A percentile compares a stretch with the other conserved stretches of the same genome.
Evolutionary conservation across 768 basidiomycete genomes (phyloP).

Genomic region (Mrakia blollopis): DNA sequence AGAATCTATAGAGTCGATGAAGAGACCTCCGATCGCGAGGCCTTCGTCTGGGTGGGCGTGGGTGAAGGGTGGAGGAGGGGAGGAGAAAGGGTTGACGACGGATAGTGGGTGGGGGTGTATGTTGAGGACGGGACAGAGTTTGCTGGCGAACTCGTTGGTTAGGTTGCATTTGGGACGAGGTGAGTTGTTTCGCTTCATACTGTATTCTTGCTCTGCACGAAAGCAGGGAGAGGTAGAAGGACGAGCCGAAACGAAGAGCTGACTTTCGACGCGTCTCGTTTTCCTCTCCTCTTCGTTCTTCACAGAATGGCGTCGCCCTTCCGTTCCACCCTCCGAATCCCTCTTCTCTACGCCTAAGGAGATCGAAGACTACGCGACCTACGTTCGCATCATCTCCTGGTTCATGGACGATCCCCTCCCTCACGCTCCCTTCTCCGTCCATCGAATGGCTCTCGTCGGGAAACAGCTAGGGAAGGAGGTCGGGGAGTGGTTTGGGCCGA

Average conservation of each 20-base stretch:
- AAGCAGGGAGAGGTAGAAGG: too few relatives aligned
- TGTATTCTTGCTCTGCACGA: too few relatives aligned
- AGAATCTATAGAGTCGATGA: slow-evolving; percentile 25
- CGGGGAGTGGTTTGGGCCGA: slow-evolving; percentile 97
- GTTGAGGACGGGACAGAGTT: slow-evolving; percentile 77
- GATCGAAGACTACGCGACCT: slow-evolving; percentile 62
- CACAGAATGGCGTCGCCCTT: slow-evolving; percentile 77
- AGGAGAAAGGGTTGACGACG: slow-evolving; percentile 74
- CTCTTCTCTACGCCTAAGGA: slow-evolving; percentile 5
- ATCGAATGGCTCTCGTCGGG: slow-evolving; percentile 90
- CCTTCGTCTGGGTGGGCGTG: slow-evolving; percentile 60
- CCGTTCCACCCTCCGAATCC: neutral
- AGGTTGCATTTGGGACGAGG: slow-evolving; percentile 70
- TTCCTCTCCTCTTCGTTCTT: neutral
- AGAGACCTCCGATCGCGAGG: slow-evolving; percentile 32
- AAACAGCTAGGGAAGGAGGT: slow-evolving; percentile 93
- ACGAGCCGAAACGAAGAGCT: neutral
- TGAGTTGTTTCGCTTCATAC: slow-evolving; percentile 42
- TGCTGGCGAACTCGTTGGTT: slow-evolving; percentile 74
- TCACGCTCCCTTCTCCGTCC: slow-evolving; percentile 84
- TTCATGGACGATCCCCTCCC: slow-evolving; percentile 86
- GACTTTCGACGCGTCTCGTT: neutral
- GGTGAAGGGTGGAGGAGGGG: slow-evolving; percentile 45
- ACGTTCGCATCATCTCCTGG: slow-evolving; percentile 89
- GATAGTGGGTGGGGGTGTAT: slow-evolving; percentile 92